Conservation (phyloP, 2,329 filamentous ascomycete species). For the Metarhizium humberi region DNA sequence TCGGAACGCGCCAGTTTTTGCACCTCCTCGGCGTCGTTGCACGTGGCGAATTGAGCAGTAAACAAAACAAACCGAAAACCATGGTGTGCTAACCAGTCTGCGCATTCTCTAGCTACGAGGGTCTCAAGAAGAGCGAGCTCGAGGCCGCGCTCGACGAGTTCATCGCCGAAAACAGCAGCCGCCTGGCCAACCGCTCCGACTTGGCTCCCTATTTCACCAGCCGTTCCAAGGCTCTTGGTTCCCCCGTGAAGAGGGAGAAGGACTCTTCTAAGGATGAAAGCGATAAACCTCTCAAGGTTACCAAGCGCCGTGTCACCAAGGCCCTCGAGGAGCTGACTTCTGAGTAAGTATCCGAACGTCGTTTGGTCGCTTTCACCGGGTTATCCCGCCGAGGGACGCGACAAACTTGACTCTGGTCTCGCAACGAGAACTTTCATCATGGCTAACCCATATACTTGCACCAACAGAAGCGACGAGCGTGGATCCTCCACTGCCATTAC, state of each 20-base stretch:
- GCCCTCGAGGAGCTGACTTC: constrained; percentile 34
- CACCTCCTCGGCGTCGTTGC: neutral
- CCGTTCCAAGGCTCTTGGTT: constrained; percentile 48
- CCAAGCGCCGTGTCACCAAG: constrained; percentile 36
- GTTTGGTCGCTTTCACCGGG: too few relatives aligned
- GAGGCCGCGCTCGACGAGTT: constrained; percentile 65
- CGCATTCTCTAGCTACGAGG: constrained; percentile 46
- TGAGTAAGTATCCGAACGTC: constrained; percentile 26
- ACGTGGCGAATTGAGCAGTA: neutral
- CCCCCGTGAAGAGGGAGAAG: constrained; percentile 51
- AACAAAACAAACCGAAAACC: neutral
- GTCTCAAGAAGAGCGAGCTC: constrained; percentile 70
- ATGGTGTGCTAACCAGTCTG: neutral
- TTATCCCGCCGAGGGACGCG: neutral
- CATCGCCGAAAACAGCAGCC: constrained; percentile 58
- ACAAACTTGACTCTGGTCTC: neutral
- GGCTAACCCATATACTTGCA: neutral
- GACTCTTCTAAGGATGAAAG: constrained; percentile 27
- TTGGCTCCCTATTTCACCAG: constrained; percentile 70
- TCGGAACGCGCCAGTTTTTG: neutral
- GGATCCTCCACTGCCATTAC: constrained; percentile 35
- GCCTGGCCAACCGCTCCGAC: constrained; percentile 50
- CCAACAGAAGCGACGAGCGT: constrained; percentile 20
- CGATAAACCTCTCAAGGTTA: constrained; percentile 32
- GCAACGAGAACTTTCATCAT: neutral